Evolutionary conservation across 2,329 filamentous ascomycete genomes (phyloP), one percentile per base, ranked within the genome.

Genomic region (Microdochium bolleyi): DNA sequence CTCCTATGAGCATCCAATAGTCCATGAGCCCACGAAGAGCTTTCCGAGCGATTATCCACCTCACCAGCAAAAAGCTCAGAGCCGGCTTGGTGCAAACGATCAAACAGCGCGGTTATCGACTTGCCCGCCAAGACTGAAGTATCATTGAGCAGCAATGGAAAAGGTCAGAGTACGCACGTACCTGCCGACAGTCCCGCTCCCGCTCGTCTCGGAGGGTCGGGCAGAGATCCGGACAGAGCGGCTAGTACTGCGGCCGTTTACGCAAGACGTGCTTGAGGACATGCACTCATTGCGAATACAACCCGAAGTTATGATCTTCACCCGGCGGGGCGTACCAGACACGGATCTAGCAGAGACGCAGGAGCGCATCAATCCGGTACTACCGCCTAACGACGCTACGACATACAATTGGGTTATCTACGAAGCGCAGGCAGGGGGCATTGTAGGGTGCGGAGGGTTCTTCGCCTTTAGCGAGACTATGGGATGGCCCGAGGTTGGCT

Each of bases 251-350:
- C 72, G 82, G 16, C 76, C 78, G 2, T 65, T 80, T 38, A 59
- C 61, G 1, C 64, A 72, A 19, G 67, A 73, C 2, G 83, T 88
- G 63, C 67, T 79, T 2, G 65, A 69, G 1, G 74, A 69, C 7
- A 55, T 83, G 16, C 69, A 80, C 56, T 66, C 67, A 22, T 69
- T 88, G 51, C 79, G 84, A 24, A 71, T 70, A 14, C 73, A 84
- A 61, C 73, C 75, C 3, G 80, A 84, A 57, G 79, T 84, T 49
- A 88, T 88, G 85, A 64, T 65, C 52, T 84, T 77, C 73, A 83
- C 83, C 51, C 52, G 56, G 2, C 57, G 61, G 57, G 75, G 73
- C 53, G 53, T 58, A 9, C 58, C 68, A 9, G 77, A 84, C 65
- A 55, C 60, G 51, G 67, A 75, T 58, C 49, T 73, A 2, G 71